phyloP scores from a whole-genome alignment of 768 basidiomycete genomes.

The Artomyces pyxidatus region DNA sequence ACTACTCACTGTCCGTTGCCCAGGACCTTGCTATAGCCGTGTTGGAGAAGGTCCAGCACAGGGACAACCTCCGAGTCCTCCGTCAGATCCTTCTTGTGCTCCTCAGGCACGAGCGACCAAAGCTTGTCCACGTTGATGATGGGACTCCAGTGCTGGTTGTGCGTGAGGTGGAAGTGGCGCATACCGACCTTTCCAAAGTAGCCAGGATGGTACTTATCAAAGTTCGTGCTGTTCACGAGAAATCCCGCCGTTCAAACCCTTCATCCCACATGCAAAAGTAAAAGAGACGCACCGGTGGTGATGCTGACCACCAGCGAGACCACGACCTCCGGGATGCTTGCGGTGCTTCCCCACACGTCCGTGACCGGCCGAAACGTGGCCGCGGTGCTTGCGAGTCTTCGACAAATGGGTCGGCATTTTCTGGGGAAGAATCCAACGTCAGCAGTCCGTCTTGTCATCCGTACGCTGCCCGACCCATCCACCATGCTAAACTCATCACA shows the following conservation, averaged over 20 bases:
- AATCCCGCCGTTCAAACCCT: background rate
- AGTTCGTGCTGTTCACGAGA: conserved; percentile 65
- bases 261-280: background rate
- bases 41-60: conserved; percentile 80
- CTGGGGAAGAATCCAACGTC: conserved; percentile 21
- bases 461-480: conserved; percentile 39
- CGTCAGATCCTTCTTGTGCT: conserved; percentile 71
- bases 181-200: conserved; percentile 99
- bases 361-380: conserved; percentile 98
- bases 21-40: conserved; percentile 89
- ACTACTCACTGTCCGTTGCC: conserved; percentile 81
- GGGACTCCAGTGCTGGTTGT: conserved; percentile 87
- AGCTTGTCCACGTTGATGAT: conserved; percentile 99
- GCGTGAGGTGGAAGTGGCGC: conserved; percentile 94
- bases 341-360: conserved; percentile 99
- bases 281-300: conserved; percentile 79
- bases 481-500: conserved; percentile 20
- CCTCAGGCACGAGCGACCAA: conserved; percentile 82
- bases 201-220: conserved; percentile 99
- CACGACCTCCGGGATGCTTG: conserved; percentile 99
- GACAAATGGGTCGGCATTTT: conserved; percentile 93
- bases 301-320: conserved; percentile 99
- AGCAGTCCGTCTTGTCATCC: conserved; percentile 18
- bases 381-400: conserved; percentile 98
- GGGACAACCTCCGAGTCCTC: conserved; percentile 80